Conservation (phyloP, 2,329 filamentous ascomycete species). For the Scedosporium aurantiacum region DNA sequence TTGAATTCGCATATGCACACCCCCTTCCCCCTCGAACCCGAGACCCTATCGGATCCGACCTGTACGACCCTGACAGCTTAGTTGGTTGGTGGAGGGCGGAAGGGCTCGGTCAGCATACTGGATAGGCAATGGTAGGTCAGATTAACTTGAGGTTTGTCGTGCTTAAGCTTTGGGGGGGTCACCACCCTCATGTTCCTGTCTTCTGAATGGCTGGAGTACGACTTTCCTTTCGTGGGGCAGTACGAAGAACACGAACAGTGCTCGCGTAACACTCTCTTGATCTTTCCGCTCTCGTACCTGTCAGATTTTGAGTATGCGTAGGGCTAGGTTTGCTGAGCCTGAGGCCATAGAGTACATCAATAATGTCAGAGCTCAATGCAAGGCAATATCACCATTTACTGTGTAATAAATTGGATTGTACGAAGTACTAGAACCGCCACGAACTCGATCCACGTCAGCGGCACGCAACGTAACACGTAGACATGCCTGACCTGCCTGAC, state of each 20-base stretch:
- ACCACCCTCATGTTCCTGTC: background rate
- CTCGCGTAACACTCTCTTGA: too few species aligned
- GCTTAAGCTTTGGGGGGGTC: background rate
- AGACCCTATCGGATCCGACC: background rate
- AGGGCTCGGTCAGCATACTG: background rate
- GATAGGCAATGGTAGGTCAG: background rate
- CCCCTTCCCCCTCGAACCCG: background rate
- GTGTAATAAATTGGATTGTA: too few species aligned
- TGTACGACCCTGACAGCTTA: background rate
- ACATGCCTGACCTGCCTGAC: background rate
- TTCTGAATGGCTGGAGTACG: slow-evolving; percentile 1
- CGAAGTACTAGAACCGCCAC: too few species aligned
- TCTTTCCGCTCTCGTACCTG: background rate
- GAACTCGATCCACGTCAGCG: slow-evolving; percentile 1
- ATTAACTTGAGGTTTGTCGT: background rate
- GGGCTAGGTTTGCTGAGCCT: background rate
- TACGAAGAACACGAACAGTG: background rate
- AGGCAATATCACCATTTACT: background rate
- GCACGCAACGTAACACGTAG: slow-evolving; percentile 5
- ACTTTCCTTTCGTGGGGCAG: too few species aligned
- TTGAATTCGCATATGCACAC: background rate
- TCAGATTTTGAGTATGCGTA: slow-evolving; percentile 1
- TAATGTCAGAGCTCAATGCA: background rate
- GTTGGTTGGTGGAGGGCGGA: background rate
- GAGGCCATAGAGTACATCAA: background rate